These are phyloP conservation scores for Rhododendron ovatum DNA, from an alignment of 148 eudicot genomes.

Conservation along the genomic window DNA sequence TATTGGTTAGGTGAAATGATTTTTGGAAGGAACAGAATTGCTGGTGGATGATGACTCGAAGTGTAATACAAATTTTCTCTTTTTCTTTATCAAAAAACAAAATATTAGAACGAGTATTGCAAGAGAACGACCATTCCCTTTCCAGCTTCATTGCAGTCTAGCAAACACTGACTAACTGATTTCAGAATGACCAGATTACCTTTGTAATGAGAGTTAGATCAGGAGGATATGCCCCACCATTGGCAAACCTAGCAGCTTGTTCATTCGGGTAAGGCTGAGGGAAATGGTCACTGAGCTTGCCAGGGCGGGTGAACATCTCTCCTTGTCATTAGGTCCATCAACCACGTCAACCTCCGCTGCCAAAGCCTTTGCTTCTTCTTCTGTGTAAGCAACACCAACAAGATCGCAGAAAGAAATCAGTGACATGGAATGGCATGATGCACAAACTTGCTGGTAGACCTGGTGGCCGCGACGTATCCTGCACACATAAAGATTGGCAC, in stretches of 20 bases:
- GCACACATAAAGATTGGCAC: constrained; percentile 17
- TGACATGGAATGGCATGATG: constrained; percentile 89
- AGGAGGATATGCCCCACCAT: constrained; percentile 94
- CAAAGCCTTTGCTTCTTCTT: constrained; percentile 82
- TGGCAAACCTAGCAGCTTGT: constrained; percentile 86
- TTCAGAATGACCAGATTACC: constrained; percentile 26
- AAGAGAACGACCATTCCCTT: background rate
- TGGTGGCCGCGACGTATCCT: constrained; percentile 91
- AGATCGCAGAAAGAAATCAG: constrained; percentile 74
- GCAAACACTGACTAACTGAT: background rate
- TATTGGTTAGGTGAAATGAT: background rate
- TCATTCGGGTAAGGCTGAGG: constrained; percentile 83
- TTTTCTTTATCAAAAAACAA: background rate
- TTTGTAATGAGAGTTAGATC: constrained; percentile 80
- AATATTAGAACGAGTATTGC: background rate
- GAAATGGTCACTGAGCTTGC: constrained; percentile 75
- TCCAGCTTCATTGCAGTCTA: background rate
- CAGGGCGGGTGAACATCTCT: constrained; percentile 83
- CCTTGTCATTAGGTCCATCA: constrained; percentile 94
- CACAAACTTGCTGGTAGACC: constrained; percentile 87
- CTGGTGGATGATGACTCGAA: background rate
- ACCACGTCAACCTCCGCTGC: constrained; percentile 86
- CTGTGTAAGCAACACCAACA: constrained; percentile 91
- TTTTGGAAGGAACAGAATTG: background rate
- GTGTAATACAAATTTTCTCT: background rate